phyloP scores from a whole-genome alignment of 805 yeast species.

The Starmerella tilneyi region DNA sequence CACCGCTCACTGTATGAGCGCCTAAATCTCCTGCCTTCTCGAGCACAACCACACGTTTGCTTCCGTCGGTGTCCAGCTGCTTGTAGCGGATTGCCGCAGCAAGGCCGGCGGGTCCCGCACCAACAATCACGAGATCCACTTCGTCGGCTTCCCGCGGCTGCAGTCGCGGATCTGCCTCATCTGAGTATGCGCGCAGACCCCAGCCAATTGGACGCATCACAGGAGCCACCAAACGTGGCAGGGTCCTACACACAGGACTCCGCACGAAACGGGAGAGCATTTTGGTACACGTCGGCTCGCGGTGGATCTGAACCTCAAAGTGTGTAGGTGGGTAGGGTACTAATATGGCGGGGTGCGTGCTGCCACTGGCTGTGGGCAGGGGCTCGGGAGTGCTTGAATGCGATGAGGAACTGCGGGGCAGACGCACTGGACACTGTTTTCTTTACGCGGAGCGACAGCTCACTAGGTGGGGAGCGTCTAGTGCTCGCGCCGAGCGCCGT shows the following conservation, averaged over 20 bases:
- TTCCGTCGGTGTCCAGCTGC: constrained; percentile 63
- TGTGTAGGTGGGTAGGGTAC: not conserved
- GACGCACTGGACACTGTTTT: too few species aligned
- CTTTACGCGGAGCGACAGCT: too few species aligned
- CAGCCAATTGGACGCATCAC: not conserved
- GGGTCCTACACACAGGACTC: not conserved
- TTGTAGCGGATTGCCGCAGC: constrained; percentile 86
- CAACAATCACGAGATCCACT: constrained; percentile 91
- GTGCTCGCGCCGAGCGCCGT: too few species aligned
- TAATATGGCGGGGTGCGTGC: not conserved
- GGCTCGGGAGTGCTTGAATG: not conserved
- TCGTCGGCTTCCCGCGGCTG: constrained; percentile 72
- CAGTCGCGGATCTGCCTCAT: constrained; percentile 6
- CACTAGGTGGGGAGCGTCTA: too few species aligned
- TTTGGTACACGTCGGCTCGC: not conserved
- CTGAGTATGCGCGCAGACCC: not conserved
- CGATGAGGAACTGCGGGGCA: not conserved
- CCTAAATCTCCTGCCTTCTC: constrained; percentile 94
- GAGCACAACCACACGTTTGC: constrained; percentile 72
- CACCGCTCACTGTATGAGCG: constrained; percentile 84
- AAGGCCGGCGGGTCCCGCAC: constrained; percentile 96
- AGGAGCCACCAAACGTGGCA: not conserved
- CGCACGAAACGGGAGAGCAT: constrained; percentile 6
- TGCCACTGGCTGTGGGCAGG: not conserved
- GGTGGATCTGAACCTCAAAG: constrained; percentile 4